Conservation (phyloP, 2,329 filamentous ascomycete genomes). For the Sordariomycetes sp. region DNA sequence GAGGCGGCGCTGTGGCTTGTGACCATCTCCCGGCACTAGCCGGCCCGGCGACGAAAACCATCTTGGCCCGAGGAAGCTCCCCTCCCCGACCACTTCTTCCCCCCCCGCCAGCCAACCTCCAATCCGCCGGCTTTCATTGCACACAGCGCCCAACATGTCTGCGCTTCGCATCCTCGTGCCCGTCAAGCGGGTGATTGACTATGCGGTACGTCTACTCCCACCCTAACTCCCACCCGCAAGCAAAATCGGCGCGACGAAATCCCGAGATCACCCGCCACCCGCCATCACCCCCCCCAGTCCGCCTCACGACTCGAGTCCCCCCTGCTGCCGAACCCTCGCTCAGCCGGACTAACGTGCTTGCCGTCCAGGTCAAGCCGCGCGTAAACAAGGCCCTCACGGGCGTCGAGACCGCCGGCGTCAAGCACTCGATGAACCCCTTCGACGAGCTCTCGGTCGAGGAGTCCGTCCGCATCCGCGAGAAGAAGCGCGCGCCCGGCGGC, state of each 20-base stretch:
- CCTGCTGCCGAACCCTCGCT: not conserved
- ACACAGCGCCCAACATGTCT: constrained; percentile 35
- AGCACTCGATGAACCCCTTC: constrained; percentile 98
- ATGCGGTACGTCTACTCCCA: constrained; percentile 50
- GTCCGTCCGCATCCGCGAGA: constrained; percentile 86
- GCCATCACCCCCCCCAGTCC: not conserved
- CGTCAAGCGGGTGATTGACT: constrained; percentile 79
- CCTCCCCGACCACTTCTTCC: not conserved
- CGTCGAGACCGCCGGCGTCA: constrained; percentile 85
- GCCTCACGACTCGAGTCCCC: not conserved
- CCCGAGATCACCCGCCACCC: not conserved
- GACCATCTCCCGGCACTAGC: constrained; percentile 1
- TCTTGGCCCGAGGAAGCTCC: constrained; percentile 1
- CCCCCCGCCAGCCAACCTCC: not conserved
- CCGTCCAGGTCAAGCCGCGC: constrained; percentile 51
- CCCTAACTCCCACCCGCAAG: not conserved
- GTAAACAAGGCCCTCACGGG: constrained; percentile 68
- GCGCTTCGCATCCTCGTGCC: constrained; percentile 67
- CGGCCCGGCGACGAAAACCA: not conserved
- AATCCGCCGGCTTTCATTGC: not conserved
- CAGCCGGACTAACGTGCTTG: not conserved
- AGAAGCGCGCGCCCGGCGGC: constrained; percentile 58
- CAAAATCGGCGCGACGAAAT: not conserved
- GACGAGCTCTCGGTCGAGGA: constrained; percentile 98
- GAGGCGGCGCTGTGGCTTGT: constrained; percentile 1